Percentiles rank a stretch among this genome's conserved stretches.
phyloP scores from a whole-genome alignment of 2,329 filamentous ascomycete species.

The Diaporthe vexans region DNA sequence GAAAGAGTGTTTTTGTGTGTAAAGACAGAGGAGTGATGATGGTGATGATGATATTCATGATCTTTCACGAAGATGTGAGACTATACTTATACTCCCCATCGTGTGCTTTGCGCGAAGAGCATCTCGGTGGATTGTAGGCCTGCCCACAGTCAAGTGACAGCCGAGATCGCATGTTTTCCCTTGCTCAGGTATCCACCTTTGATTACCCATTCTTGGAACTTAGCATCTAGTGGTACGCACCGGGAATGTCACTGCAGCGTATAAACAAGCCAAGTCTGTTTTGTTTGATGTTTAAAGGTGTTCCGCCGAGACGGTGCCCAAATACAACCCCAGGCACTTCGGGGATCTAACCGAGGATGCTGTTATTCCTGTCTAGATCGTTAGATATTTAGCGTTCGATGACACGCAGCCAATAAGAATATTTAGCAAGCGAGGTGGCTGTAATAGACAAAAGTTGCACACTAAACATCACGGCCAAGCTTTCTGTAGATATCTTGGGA shows the following conservation, averaged over 20 bases:
- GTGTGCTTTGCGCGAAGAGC: background rate
- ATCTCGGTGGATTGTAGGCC: background rate
- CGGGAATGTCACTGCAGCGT: slow-evolving; percentile 21
- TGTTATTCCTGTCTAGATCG: slow-evolving; percentile 5
- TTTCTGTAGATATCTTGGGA: slow-evolving; percentile 26
- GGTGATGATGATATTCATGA: background rate
- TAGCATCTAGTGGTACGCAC: background rate
- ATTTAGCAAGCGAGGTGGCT: background rate
- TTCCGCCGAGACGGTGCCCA: background rate
- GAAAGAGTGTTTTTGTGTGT: background rate
- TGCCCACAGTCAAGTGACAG: background rate
- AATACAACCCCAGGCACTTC: background rate
- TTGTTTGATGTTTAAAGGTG: slow-evolving; percentile 30
- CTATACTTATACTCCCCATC: slow-evolving; percentile 7
- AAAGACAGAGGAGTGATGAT: slow-evolving; percentile 8
- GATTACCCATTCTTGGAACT: slow-evolving; percentile 11
- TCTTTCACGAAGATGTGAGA: background rate
- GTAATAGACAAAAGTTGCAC: background rate
- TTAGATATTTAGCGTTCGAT: slow-evolving; percentile 6
- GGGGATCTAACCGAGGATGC: background rate
- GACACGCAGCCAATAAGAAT: slow-evolving; percentile 5
- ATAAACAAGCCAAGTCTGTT: slow-evolving; percentile 28
- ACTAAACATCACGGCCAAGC: slow-evolving; percentile 3
- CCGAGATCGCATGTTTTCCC: background rate
- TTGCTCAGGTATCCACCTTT: background rate